A percentile compares a stretch with the other conserved stretches of the same genome.
phyloP scores from a whole-genome alignment of 352 stramenopile species.

The Pythium phragmiticola region DNA sequence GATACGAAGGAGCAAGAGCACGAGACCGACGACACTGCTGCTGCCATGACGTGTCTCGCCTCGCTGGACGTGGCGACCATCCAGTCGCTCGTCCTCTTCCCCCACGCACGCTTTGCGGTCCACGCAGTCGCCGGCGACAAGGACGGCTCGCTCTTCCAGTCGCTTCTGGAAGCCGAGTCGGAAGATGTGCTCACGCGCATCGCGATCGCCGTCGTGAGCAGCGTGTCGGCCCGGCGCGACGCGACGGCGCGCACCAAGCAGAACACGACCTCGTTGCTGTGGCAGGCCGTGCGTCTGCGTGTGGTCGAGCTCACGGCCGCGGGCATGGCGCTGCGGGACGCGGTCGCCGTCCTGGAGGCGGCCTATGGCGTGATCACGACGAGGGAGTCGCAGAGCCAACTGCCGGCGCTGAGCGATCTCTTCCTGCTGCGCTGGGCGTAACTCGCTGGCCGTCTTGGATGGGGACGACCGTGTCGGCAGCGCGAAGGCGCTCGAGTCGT shows the following conservation, averaged over 20 bases:
- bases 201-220: slow-evolving; percentile 3
- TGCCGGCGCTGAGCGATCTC: slow-evolving; percentile 2
- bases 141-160: not conserved
- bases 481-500: slow-evolving; percentile 13
- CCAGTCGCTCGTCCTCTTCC: not conserved
- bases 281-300: slow-evolving; percentile 24
- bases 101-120: not conserved
- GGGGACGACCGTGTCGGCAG: too few relatives aligned
- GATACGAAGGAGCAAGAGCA: not conserved
- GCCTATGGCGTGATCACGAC: slow-evolving; percentile 12
- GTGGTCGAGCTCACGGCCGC: slow-evolving; percentile 20
- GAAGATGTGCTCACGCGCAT: slow-evolving; percentile 8
- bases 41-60: not conserved
- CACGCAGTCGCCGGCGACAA: not conserved
- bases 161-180: slow-evolving; percentile 18
- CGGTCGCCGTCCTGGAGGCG: slow-evolving; percentile 1
- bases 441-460: not conserved
- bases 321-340: slow-evolving; percentile 8
- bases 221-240: not conserved
- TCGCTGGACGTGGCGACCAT: slow-evolving; percentile 6
- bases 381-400: slow-evolving; percentile 14
- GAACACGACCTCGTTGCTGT: slow-evolving; percentile 12
- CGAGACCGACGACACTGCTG: not conserved
- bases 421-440: slow-evolving; percentile 15
- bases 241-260: not conserved